Base-by-base conservation (phyloP, 2,329 filamentous ascomycete species). In the Sporothrix schenckii region DNA sequence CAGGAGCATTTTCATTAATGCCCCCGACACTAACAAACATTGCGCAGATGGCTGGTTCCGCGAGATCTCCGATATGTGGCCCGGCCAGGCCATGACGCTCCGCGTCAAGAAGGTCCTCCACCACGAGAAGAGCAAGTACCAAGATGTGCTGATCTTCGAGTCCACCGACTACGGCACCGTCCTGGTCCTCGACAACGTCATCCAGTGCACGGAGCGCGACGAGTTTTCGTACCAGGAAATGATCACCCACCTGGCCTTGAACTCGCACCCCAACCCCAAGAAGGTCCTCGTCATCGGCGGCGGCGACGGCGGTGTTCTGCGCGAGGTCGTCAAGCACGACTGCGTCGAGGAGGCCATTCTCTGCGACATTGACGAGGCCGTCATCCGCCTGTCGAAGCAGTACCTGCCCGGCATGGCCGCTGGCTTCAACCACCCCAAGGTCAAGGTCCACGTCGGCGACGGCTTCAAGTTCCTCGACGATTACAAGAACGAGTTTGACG, bases 191-290 rank as follows among this genome's bases (percentile, higher is more conserved):
- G 95, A 99, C 88, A 98, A 98, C 81, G 95, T 97, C 80, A 97
- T 99, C 82, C 95, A 99, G 85, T 93, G 90, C 88, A 98, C 95
- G 76, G 95, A 99, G 89, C 91, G 94, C 75, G 93, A 99, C 80
- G 95, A 99, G 86, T 99, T 98, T 87, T 93, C 94, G 77, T 97
- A 97, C 89, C 95, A 99, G 87, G 95, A 99, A 88, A 99, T 99
- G 95, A 99, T 99, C 83, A 94, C 94, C 77, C 93, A 99, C 84
- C 88, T 99, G 76, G 95, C 93, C 83, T 93, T 99, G 91, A 95
- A 97, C 88, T 93, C 94, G 69, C 95, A 99, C 88, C 95, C 95
- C 76, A 90, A 97, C 86, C 95, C 95, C 79, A 95, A 98, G 89
- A 96, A 94, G 84, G 95, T 99, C 69, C 90, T 99, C 71, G 95